phyloP scores from a whole-genome alignment of 768 basidiomycete species.

The Naganishia vishniacii region DNA sequence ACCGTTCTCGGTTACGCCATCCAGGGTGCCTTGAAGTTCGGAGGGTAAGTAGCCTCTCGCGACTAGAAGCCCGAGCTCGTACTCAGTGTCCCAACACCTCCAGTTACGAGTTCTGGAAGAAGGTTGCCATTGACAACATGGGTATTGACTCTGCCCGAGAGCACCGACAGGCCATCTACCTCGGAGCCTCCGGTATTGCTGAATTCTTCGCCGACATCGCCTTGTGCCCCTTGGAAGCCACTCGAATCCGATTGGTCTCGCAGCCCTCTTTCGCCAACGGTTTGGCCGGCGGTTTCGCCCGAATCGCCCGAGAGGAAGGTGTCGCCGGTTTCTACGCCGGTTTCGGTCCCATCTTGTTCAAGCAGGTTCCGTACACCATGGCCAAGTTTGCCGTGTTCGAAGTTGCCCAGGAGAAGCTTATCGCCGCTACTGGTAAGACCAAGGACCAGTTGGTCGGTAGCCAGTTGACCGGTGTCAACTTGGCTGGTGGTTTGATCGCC shows the following conservation, averaged over 20 bases:
- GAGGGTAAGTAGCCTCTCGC: slow-evolving; percentile 55
- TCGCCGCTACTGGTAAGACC: slow-evolving; percentile 69
- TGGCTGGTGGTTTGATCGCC: slow-evolving; percentile 85
- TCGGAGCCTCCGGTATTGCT: slow-evolving; percentile 86
- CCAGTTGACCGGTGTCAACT: slow-evolving; percentile 61
- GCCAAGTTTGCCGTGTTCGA: slow-evolving; percentile 95
- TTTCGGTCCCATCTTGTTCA: slow-evolving; percentile 53
- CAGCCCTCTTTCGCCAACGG: slow-evolving; percentile 51
- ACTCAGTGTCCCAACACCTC: background rate
- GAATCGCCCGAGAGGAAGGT: slow-evolving; percentile 51
- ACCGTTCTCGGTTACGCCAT: slow-evolving; percentile 89
- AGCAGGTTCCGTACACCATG: slow-evolving; percentile 95
- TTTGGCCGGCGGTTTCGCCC: slow-evolving; percentile 49
- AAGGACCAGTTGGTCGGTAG: slow-evolving; percentile 62
- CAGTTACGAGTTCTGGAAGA: slow-evolving; percentile 89
- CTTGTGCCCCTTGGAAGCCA: slow-evolving; percentile 79
- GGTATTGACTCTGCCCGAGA: slow-evolving; percentile 68
- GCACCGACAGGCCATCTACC: slow-evolving; percentile 77
- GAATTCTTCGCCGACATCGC: slow-evolving; percentile 95
- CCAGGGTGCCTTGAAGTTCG: slow-evolving; percentile 98
- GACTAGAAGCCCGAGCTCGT: too few species aligned
- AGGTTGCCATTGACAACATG: slow-evolving; percentile 78
- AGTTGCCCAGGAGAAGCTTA: slow-evolving; percentile 81
- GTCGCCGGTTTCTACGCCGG: slow-evolving; percentile 52
- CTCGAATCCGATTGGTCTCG: slow-evolving; percentile 52